Conservation (phyloP, 1,284 basidiomycete genomes). For the Sutorius eximius region DNA sequence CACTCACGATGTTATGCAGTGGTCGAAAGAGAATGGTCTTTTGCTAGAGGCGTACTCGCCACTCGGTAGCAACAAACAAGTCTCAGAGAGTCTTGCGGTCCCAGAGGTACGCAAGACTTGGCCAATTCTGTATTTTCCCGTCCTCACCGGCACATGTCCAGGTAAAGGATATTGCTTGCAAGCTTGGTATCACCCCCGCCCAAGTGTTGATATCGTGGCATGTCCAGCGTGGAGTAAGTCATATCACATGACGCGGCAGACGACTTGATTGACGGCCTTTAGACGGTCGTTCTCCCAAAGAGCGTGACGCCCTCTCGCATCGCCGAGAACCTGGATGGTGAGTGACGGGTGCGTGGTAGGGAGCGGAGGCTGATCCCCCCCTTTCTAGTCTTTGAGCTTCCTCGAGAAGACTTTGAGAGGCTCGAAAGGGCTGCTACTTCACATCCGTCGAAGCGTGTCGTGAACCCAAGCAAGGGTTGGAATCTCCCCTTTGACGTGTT, state of each 20-base stretch:
- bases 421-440: conserved; percentile 60
- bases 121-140: neutral
- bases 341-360: conserved; percentile 8
- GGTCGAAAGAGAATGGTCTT: conserved; percentile 62
- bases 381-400: conserved; percentile 50
- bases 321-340: conserved; percentile 66
- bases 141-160: conserved; percentile 11
- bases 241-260: neutral
- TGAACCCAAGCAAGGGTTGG: conserved; percentile 65
- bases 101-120: conserved; percentile 44
- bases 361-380: neutral
- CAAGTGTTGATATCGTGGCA: conserved; percentile 81
- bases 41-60: conserved; percentile 81
- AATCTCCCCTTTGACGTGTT: conserved; percentile 64
- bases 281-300: conserved; percentile 77
- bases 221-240: conserved; percentile 72
- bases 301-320: conserved; percentile 74
- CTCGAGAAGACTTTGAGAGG: conserved; percentile 53
- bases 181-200: conserved; percentile 73
- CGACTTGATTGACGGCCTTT: conserved; percentile 9
- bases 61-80: conserved; percentile 64
- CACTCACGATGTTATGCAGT: conserved; percentile 37
- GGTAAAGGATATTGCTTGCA: conserved; percentile 60
- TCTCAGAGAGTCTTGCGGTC: conserved; percentile 52
- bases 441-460: conserved; percentile 52